Conservation (phyloP, 441 rosid species). For the Dalechampia spathulata region DNA sequence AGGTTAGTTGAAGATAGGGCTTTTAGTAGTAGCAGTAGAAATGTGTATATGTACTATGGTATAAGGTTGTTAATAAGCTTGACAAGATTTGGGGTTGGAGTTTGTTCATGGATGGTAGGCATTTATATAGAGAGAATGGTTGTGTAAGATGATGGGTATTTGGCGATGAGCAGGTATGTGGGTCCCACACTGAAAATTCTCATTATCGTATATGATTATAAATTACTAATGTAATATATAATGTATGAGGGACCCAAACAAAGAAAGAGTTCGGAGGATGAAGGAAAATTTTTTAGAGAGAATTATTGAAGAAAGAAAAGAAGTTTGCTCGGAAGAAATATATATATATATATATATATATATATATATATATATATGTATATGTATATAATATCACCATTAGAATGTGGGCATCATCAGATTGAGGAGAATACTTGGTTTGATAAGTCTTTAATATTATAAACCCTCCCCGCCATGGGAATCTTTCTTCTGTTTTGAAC, state of each 20-base stretch:
- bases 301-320: background rate
- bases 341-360: no score
- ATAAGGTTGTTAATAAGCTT: background rate
- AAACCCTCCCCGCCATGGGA: constrained; percentile 17
- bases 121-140: constrained; percentile 12
- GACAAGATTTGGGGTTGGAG: constrained; percentile 11
- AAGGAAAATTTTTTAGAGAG: no score
- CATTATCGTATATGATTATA: no score
- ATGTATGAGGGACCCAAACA: no score
- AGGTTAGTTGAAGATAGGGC: background rate
- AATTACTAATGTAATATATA: no score
- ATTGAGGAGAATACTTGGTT: constrained; percentile 34
- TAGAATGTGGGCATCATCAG: constrained; percentile 17
- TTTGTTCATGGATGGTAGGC: constrained; percentile 4
- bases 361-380: no score
- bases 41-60: background rate
- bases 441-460: background rate
- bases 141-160: constrained; percentile 12
- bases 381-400: no score
- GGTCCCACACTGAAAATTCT: background rate
- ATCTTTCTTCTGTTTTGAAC: constrained; percentile 23
- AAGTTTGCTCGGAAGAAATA: no score
- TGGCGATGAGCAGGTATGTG: constrained; percentile 12
- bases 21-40: background rate
- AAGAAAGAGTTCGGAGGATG: no score